Evolutionary conservation across 208 protist species (phyloP), one percentile per base, ranked within the genome.

Genomic region (Crithidia acanthocephali): DNA sequence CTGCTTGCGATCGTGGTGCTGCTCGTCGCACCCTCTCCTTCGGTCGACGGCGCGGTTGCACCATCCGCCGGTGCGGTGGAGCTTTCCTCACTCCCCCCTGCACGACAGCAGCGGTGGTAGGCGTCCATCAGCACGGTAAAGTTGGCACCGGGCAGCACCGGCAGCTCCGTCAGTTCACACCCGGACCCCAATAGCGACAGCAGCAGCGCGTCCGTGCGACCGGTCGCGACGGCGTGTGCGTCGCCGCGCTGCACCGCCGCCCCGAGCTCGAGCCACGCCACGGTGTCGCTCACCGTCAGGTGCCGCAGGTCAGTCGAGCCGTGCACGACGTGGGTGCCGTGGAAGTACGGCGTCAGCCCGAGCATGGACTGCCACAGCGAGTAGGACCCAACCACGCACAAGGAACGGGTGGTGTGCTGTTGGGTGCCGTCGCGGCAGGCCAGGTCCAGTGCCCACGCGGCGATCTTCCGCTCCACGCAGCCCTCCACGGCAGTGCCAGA

Each of bases 371-470:
- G 51, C 62, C 84, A 89, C 47, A 95, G 71, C 68, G 95, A 85
- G 4, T 59, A 74, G 2, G 81, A 64, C 0, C 92, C 92, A 42
- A 97, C 69, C 27, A 97, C 42, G 61, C 84, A 91, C 28, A 97
- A 67, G 20, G 86, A 90, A n/a, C 90, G 78, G 1, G 52, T 60
- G 22, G 73, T 70, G 66, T 85, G 85, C 20, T 77, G 74, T 63
- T 85, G 76, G 40, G 83, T 85, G 13, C 67, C 75, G n/a, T 86
- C 81, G 15, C 86, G 76, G 68, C 76, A 85, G 13, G 92, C 87
- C n/a, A 97, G 59, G 68, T 97, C 92, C 15, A 95, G 71, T 25
- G 88, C 88, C 90, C 92, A 97, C 22, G 89, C 80, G 30, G 85
- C 70, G 60, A 95, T 85, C 72, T 97, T 97, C 59, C 88, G 79